Conservation (phyloP, 441 rosid species). For the Erodium moschatum region DNA sequence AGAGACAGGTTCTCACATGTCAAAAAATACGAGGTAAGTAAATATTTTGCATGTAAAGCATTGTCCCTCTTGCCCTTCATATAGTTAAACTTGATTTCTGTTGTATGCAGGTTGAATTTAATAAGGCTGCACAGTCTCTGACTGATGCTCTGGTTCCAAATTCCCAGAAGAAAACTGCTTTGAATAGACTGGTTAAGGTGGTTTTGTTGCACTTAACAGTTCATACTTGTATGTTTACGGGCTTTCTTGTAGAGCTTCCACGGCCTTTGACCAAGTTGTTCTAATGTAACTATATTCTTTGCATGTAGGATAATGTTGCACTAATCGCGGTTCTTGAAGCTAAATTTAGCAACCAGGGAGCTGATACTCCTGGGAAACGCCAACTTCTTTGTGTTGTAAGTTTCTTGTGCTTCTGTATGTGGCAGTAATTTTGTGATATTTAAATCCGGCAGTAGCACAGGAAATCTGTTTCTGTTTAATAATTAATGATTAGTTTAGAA, state of each 20-base stretch:
- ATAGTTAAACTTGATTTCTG: constrained; percentile 20
- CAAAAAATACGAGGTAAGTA: constrained; percentile 93
- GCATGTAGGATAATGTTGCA: constrained; percentile 80
- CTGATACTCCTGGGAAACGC: constrained; percentile 78
- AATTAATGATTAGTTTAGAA: not conserved
- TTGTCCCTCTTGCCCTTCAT: constrained; percentile 6
- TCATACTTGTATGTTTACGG: not conserved
- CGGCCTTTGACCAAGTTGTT: not conserved
- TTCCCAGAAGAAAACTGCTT: constrained; percentile 80
- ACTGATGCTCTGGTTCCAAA: constrained; percentile 80
- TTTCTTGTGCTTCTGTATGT: constrained; percentile 11
- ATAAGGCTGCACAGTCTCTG: constrained; percentile 97
- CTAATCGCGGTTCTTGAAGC: constrained; percentile 92
- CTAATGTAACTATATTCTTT: constrained; percentile 21
- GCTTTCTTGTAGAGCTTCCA: not conserved
- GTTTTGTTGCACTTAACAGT: not conserved
- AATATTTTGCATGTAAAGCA: constrained; percentile 8
- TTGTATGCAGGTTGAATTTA: constrained; percentile 79
- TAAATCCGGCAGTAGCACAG: not conserved
- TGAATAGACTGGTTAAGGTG: constrained; percentile 84
- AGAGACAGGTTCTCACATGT: constrained; percentile 95
- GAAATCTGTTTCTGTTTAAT: not conserved
- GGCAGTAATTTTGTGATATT: not conserved
- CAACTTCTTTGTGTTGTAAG: constrained; percentile 97
- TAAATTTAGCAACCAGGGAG: constrained; percentile 76